These are phyloP conservation scores for Hsuehochloa calcarea DNA, from an alignment of 176 grass and related monocot genomes.

Conservation along the genomic window DNA sequence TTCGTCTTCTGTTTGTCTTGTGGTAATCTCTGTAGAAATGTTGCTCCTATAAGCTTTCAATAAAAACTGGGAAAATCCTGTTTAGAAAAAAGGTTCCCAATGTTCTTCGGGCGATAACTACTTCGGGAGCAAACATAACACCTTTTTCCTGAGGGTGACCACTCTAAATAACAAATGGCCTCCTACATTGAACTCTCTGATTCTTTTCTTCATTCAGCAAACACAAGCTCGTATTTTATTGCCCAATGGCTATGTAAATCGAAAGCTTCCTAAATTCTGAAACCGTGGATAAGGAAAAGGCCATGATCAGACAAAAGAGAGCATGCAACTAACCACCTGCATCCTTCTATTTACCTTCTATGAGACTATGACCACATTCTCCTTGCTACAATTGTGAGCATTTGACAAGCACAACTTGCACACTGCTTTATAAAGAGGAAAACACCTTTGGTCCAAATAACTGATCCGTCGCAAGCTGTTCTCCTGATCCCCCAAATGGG, in stretches of 20 bases:
- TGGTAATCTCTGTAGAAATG: too few species aligned
- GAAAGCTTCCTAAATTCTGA: background rate
- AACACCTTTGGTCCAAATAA: background rate
- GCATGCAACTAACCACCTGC: background rate
- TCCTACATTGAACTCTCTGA: background rate
- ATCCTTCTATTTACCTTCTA: background rate
- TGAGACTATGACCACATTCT: background rate
- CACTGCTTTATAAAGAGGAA: background rate
- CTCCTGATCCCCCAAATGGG: background rate
- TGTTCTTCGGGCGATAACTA: background rate
- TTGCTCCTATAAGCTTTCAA: too few species aligned
- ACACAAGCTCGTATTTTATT: background rate
- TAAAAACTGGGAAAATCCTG: too few species aligned
- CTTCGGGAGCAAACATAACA: background rate
- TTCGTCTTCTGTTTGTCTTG: too few species aligned
- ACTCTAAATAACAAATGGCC: background rate
- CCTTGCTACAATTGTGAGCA: background rate
- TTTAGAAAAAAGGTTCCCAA: background rate
- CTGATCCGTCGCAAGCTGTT: background rate
- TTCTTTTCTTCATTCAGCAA: background rate
- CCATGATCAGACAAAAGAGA: background rate
- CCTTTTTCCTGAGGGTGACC: background rate
- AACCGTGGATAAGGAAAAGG: background rate
- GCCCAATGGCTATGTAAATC: background rate
- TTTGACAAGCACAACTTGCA: background rate